These are phyloP conservation scores for Micromonas commoda DNA, from an alignment of 139 green algal species.

Conservation along the genomic window DNA sequence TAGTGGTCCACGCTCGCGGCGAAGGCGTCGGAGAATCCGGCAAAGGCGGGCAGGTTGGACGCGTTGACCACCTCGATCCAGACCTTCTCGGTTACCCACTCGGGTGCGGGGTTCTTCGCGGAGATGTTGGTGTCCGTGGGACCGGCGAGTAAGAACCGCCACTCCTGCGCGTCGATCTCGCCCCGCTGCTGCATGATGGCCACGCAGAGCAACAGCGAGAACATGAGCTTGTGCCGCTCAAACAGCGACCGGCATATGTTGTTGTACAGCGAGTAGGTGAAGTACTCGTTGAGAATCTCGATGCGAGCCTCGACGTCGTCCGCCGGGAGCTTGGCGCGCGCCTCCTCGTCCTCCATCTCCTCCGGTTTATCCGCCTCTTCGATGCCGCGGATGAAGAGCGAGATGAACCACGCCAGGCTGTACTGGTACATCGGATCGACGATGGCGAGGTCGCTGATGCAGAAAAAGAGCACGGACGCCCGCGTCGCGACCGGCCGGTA, in stretches of 20 bases:
- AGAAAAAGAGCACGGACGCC: conserved; percentile 68
- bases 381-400: conserved; percentile 52
- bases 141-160: conserved; percentile 54
- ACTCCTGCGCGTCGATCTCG: conserved; percentile 55
- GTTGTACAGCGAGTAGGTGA: conserved; percentile 72
- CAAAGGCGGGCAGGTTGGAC: conserved; percentile 48
- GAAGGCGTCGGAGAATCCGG: conserved; percentile 48
- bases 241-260: conserved; percentile 74
- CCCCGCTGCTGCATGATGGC: conserved; percentile 51
- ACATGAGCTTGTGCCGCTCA: conserved; percentile 75
- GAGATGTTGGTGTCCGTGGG: conserved; percentile 37
- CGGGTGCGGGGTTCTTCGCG: conserved; percentile 53
- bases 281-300: conserved; percentile 60
- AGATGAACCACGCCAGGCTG: conserved; percentile 56
- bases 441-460: conserved; percentile 63
- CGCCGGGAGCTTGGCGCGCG: conserved; percentile 48
- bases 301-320: conserved; percentile 55
- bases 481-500: conserved; percentile 64
- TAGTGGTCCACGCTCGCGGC: conserved; percentile 49
- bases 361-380: conserved; percentile 44
- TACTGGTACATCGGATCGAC: conserved; percentile 81
- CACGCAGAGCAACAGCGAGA: conserved; percentile 61
- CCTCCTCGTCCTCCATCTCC: conserved; percentile 49
- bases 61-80: conserved; percentile 72
- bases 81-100: conserved; percentile 69